Conservation (phyloP, 2,329 filamentous ascomycete genomes). For the Alternaria conjuncta region DNA sequence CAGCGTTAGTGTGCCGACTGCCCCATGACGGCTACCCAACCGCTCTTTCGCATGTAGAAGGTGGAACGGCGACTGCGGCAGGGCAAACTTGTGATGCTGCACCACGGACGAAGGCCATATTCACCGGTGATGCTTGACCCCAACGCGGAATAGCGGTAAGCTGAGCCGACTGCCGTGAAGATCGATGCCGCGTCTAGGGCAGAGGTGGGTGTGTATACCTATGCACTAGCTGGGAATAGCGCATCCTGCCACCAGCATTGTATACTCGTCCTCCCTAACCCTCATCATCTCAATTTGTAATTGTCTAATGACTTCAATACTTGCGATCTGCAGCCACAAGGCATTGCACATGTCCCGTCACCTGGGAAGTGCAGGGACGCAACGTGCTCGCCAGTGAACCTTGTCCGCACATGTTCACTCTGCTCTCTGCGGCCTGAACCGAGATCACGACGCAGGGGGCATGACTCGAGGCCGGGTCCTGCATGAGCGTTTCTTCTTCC, state of each 20-base stretch:
- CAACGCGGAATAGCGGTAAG: slow-evolving; percentile 41
- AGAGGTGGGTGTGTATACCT: slow-evolving; percentile 25
- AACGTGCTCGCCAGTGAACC: neutral
- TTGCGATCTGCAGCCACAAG: slow-evolving; percentile 8
- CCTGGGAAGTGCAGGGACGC: neutral
- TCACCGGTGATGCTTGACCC: slow-evolving; percentile 21
- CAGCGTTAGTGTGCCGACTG: slow-evolving; percentile 9
- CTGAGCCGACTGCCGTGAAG: slow-evolving; percentile 31
- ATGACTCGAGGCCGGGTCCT: slow-evolving; percentile 24
- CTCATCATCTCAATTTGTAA: slow-evolving; percentile 19
- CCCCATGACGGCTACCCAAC: slow-evolving; percentile 4
- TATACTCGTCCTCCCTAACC: slow-evolving; percentile 11
- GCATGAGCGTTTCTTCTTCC: slow-evolving; percentile 34
- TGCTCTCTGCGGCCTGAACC: slow-evolving; percentile 24
- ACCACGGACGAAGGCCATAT: slow-evolving; percentile 1
- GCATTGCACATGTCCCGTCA: neutral
- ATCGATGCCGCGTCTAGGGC: slow-evolving; percentile 27
- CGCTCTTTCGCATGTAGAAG: slow-evolving; percentile 10
- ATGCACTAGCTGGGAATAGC: slow-evolving; percentile 29
- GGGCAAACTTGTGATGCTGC: slow-evolving; percentile 9
- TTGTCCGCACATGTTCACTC: slow-evolving; percentile 7
- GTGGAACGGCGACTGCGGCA: slow-evolving; percentile 15
- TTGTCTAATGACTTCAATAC: slow-evolving; percentile 9
- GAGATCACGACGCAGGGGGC: slow-evolving; percentile 29
- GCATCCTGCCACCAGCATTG: slow-evolving; percentile 11